phyloP scores from a whole-genome alignment of 1,284 basidiomycete species.

The Rhodotorula sp. region DNA sequence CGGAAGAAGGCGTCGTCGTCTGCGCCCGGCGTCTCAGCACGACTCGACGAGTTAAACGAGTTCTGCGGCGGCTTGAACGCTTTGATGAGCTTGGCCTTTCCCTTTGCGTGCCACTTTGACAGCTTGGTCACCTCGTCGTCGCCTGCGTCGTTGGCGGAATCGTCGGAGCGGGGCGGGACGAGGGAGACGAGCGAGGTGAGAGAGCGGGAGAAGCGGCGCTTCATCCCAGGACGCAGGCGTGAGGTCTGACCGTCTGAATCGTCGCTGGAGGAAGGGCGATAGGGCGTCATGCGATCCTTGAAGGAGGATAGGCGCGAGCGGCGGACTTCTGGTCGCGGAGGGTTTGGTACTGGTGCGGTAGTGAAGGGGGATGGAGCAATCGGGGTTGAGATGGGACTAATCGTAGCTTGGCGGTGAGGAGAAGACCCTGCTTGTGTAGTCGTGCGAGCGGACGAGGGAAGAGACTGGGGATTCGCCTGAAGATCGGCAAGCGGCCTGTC shows the following conservation, averaged over 20 bases:
- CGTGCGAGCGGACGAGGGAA: too few relatives aligned
- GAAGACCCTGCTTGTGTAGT: too few relatives aligned
- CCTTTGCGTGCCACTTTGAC: constrained; percentile 3
- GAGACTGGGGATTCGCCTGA: too few relatives aligned
- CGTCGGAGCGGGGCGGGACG: background rate
- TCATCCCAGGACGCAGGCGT: background rate
- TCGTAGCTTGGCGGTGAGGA: too few relatives aligned
- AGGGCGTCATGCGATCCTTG: background rate
- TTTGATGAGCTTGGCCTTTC: constrained; percentile 11
- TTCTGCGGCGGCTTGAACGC: background rate
- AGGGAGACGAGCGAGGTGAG: background rate
- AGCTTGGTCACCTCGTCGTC: background rate
- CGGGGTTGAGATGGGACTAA: too few relatives aligned
- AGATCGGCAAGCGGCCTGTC: too few relatives aligned
- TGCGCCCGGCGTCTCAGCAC: background rate
- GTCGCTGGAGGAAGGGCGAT: background rate
- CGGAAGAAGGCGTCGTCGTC: background rate
- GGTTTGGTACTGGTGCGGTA: too few relatives aligned
- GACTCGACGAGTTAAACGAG: background rate
- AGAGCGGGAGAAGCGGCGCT: constrained; percentile 17
- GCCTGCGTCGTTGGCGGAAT: background rate
- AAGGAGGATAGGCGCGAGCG: background rate
- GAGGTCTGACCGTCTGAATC: background rate
- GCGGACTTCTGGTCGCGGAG: background rate
- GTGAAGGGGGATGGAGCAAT: too few relatives aligned